Evolutionary conservation across 441 rosid species (phyloP), one percentile per base, ranked within the genome.

Genomic region (Daphne laureola): DNA sequence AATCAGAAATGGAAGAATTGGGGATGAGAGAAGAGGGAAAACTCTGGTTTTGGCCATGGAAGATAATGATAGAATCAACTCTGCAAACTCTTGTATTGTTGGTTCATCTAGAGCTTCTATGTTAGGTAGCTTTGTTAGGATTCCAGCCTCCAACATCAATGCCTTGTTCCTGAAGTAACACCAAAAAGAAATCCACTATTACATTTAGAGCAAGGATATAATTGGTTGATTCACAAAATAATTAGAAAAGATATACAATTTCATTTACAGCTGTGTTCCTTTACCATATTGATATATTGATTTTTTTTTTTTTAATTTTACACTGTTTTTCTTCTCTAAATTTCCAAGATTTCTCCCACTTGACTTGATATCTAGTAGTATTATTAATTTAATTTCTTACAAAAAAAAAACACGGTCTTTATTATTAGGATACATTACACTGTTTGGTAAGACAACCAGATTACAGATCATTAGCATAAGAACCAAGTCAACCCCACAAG

Each of bases 61-160:
- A 6, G 96, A 88, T 18, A 92, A 38, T 44, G 86, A 81, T 49
- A 74, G 55, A 1, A 92, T 67, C 63, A 92, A 74, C 63, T 82
- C 80, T 8, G 78, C 73, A 58, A 86, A 79, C 17, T 69, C 82
- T 3, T 60, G 76, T 56, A 73, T 73, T 53, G 80, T 78, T 68
- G 67, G 57, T 59, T 88, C 82, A 49, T 84, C 90, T 18, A 71
- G 59, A 52, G 1, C 50, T 35, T 71, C 72, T 0, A 66, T 54
- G 42, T 71, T 61, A 0, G 95, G 94, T 42, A 88, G 71, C 56
- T 78, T 92, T 66, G 86, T 68, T 46, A 85, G 67, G 44, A 92
- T 78, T 60, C 90, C 92, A 43, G 91, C 90, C 71, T 81, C 91
- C 54, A 78, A 79, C 81, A 84, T 86, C 9, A 88, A 70, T 0